Percentiles rank a stretch among this genome's conserved stretches.
phyloP scores from a whole-genome alignment of 176 grass and related monocot genomes.

The Areca catechu region DNA sequence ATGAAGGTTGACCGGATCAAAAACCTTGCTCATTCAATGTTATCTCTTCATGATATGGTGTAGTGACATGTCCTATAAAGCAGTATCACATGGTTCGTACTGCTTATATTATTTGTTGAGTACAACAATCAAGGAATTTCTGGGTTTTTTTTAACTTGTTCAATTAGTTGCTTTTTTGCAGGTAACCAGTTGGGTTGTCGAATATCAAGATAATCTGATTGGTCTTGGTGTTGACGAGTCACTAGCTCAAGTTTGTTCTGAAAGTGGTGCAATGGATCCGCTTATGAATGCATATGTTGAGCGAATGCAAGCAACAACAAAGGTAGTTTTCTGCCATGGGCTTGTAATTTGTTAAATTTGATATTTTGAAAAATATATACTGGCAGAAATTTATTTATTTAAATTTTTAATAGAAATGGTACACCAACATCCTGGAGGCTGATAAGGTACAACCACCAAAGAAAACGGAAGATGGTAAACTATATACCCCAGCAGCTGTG shows the following conservation, averaged over 20 bases:
- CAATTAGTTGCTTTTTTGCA: conserved; percentile 27
- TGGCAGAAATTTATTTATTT: too few relatives aligned
- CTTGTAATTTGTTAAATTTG: background rate
- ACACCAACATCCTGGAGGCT: conserved; percentile 93
- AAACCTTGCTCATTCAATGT: background rate
- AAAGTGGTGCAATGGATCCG: conserved; percentile 98
- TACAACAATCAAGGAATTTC: too few relatives aligned
- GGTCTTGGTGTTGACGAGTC: conserved; percentile 91
- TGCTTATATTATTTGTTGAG: too few relatives aligned
- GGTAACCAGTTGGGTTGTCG: conserved; percentile 97
- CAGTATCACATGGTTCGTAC: too few relatives aligned
- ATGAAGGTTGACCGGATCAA: background rate
- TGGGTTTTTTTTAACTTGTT: conserved; percentile 17
- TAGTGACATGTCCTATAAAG: too few relatives aligned
- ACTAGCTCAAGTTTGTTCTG: conserved; percentile 97
- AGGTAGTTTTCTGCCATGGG: conserved; percentile 43
- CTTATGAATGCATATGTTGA: conserved; percentile 99
- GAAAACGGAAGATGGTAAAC: conserved; percentile 71
- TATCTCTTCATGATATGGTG: too few relatives aligned
- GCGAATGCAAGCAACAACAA: conserved; percentile 92
- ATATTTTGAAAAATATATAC: too few relatives aligned
- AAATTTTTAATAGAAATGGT: conserved; percentile 86
- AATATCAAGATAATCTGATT: conserved; percentile 98
- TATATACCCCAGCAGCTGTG: conserved; percentile 92
- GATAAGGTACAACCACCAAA: conserved; percentile 95